Percentiles rank a stretch among this genome's conserved stretches.
These are phyloP conservation scores for Phytophthora palmivora DNA, from an alignment of 352 stramenopile species.

Conservation along the genomic window DNA sequence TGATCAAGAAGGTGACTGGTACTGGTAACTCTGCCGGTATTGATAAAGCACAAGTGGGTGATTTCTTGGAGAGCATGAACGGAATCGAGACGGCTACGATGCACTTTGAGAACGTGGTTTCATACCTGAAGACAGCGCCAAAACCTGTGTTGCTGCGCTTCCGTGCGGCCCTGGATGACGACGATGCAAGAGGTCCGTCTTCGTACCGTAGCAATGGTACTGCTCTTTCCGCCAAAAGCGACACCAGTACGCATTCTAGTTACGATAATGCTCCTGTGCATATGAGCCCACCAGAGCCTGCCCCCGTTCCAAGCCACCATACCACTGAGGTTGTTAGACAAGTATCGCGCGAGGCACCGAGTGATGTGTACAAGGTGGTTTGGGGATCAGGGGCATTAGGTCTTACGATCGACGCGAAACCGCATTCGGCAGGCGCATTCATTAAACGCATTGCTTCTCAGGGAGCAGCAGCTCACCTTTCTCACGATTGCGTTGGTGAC, in stretches of 20 bases:
- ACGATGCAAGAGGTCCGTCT: conserved; percentile 32
- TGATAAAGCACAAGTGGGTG: conserved; percentile 82
- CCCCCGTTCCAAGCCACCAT: conserved; percentile 22
- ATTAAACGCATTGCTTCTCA: conserved; percentile 85
- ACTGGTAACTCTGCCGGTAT: conserved; percentile 83
- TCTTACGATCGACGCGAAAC: conserved; percentile 84
- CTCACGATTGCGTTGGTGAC: conserved; percentile 85
- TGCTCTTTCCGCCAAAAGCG: conserved; percentile 35
- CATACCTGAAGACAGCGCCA: conserved; percentile 80
- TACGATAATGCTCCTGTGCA: conserved; percentile 37
- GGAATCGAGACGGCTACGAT: conserved; percentile 68
- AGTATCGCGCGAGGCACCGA: conserved; percentile 42
- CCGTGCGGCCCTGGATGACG: conserved; percentile 52
- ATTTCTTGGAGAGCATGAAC: conserved; percentile 87
- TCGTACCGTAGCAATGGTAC: conserved; percentile 45
- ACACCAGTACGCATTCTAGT: conserved; percentile 29
- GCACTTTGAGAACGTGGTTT: conserved; percentile 85
- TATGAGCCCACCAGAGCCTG: conserved; percentile 21
- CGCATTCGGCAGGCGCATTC: conserved; percentile 61
- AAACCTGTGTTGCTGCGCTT: conserved; percentile 84
- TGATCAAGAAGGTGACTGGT: conserved; percentile 91
- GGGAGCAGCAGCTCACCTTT: conserved; percentile 72
- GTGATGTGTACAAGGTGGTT: conserved; percentile 80
- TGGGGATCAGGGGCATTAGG: conserved; percentile 80
- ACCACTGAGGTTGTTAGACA: conserved; percentile 40